Conservation (phyloP, 345 rosid species). For the Populus pruinosa region DNA sequence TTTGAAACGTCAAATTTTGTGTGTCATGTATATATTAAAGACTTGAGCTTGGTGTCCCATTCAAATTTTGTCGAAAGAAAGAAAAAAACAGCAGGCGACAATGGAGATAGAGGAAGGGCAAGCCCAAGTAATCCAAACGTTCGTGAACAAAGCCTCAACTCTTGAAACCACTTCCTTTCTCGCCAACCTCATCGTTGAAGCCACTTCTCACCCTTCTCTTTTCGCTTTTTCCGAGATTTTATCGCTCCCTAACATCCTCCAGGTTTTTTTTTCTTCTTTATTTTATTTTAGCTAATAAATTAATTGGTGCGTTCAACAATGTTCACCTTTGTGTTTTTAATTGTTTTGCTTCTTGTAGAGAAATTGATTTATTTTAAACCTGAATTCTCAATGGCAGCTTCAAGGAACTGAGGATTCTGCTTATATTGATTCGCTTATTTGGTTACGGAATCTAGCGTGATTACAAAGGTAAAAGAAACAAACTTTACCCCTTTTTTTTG, state of each 20-base stretch:
- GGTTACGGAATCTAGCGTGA: conserved; percentile 17
- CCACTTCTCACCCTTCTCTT: conserved; percentile 24
- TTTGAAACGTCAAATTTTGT: too few species aligned
- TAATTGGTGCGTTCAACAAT: background rate
- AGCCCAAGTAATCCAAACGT: conserved; percentile 31
- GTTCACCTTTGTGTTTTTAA: too few species aligned
- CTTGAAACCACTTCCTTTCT: conserved; percentile 5
- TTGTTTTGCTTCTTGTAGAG: background rate
- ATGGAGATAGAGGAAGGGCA: conserved; percentile 45
- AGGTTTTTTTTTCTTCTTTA: conserved; percentile 1
- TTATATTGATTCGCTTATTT: conserved; percentile 12
- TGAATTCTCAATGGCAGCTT: background rate
- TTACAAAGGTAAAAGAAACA: conserved; percentile 11
- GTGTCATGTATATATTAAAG: background rate
- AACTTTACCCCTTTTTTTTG: background rate
- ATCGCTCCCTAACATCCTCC: conserved; percentile 9
- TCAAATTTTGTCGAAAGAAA: background rate
- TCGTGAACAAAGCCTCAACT: conserved; percentile 35
- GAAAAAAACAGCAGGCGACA: background rate
- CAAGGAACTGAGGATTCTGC: conserved; percentile 15
- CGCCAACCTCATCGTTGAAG: background rate
- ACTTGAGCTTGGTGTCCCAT: background rate
- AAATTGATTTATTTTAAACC: background rate
- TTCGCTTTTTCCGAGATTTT: conserved; percentile 25
- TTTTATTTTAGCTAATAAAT: background rate